Conservation (phyloP, 192 early-diverging fungal species). For the Backusella tarrabulga region DNA sequence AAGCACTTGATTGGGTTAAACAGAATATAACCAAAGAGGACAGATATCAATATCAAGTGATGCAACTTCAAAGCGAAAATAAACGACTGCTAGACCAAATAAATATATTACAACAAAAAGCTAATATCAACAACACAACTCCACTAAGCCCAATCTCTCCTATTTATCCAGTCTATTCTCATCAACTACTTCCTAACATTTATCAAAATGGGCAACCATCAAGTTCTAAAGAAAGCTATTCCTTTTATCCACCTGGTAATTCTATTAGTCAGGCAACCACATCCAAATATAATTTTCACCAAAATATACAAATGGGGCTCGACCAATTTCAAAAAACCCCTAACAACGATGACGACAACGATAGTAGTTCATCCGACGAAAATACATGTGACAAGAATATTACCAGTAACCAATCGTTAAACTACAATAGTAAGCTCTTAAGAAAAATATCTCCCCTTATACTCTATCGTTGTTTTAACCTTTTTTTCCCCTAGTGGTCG, state of each 20-base stretch:
- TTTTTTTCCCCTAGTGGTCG: not conserved
- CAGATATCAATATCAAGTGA: constrained; percentile 3
- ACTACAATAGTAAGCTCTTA: not conserved
- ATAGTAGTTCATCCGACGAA: not conserved
- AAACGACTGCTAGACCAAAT: constrained; percentile 8
- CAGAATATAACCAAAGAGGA: constrained; percentile 22
- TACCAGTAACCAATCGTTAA: not conserved
- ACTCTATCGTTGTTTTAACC: not conserved
- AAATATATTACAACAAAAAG: not conserved
- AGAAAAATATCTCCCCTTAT: not conserved
- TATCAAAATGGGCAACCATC: not conserved
- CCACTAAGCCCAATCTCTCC: not conserved
- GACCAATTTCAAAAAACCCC: not conserved
- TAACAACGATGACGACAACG: not conserved
- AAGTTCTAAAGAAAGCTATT: not conserved
- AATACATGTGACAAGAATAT: not conserved
- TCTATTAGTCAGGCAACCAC: not conserved
- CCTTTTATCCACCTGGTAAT: not conserved
- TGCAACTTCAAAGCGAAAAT: constrained; percentile 12
- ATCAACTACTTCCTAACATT: not conserved
- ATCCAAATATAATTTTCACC: not conserved
- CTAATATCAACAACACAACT: not conserved
- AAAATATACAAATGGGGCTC: not conserved
- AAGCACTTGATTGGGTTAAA: constrained; percentile 62
- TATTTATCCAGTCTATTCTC: not conserved